phyloP scores from a whole-genome alignment of 2,329 filamentous ascomycete genomes.

The Nothophaeocryptopus gaeumannii region DNA sequence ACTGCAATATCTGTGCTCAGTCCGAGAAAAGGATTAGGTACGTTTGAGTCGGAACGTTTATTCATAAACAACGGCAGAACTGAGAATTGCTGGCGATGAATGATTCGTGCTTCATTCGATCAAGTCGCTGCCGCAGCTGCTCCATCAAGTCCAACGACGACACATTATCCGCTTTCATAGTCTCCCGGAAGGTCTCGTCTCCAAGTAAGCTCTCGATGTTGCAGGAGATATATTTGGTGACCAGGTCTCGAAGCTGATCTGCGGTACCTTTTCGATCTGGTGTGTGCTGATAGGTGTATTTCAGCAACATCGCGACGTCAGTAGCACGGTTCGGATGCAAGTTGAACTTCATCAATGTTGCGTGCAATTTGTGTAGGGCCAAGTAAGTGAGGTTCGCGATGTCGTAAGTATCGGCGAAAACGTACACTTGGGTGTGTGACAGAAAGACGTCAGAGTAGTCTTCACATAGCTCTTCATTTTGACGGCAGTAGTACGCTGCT shows the following conservation, averaged over 20 bases:
- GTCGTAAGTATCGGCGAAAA: conserved; percentile 10
- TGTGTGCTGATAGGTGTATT: conserved; percentile 6
- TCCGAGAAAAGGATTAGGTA: too few species aligned
- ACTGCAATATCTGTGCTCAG: too few species aligned
- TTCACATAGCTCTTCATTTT: conserved; percentile 3
- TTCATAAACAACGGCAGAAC: too few species aligned
- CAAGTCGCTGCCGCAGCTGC: neutral
- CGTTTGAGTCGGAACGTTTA: too few species aligned
- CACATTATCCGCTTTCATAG: neutral
- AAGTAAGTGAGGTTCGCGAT: neutral
- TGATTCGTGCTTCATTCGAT: too few species aligned
- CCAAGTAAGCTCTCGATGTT: conserved; percentile 3
- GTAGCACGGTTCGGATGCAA: neutral
- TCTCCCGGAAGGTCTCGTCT: neutral
- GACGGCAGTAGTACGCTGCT: conserved; percentile 29
- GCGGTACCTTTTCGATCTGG: neutral
- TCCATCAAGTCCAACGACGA: conserved; percentile 2
- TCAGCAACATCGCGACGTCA: conserved; percentile 2
- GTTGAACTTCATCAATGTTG: conserved; percentile 1
- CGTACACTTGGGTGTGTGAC: conserved; percentile 9
- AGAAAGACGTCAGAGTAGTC: conserved; percentile 13
- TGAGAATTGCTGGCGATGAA: too few species aligned
- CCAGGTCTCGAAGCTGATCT: conserved; percentile 1
- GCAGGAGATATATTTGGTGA: conserved; percentile 10
- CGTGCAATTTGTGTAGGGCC: conserved; percentile 8